Conservation (phyloP, 371 early-diverging fungal species). For the Smittium mucronatum region DNA sequence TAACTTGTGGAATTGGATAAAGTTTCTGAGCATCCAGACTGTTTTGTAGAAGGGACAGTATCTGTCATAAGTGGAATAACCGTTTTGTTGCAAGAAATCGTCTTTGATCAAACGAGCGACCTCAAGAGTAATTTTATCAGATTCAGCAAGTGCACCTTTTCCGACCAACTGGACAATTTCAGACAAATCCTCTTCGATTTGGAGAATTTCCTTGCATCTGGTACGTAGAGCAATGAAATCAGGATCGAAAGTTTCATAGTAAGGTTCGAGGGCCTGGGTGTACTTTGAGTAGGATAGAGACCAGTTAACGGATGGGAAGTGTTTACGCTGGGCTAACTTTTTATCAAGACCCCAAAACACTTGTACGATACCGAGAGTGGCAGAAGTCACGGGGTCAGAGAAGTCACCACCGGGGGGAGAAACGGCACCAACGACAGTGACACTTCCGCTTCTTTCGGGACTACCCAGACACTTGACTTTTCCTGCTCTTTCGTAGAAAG, state of each 20-base stretch:
- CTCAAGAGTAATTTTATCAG: conserved; percentile 98
- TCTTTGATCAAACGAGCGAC: conserved; percentile 98
- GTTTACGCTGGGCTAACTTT: conserved; percentile 99
- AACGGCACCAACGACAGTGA: conserved; percentile 99
- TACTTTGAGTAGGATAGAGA: conserved; percentile 98
- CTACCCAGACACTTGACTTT: conserved; percentile 93
- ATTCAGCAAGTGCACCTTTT: conserved; percentile 94
- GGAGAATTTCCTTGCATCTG: conserved; percentile 96
- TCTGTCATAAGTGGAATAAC: conserved; percentile 98
- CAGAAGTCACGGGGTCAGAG: conserved; percentile 98
- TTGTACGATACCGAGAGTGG: conserved; percentile 99
- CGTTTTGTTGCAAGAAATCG: conserved; percentile 99
- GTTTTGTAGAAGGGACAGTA: conserved; percentile 99
- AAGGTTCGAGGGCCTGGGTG: conserved; percentile 90
- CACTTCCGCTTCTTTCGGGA: conserved; percentile 89
- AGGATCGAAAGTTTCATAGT: conserved; percentile 89
- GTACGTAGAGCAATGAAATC: conserved; percentile 87
- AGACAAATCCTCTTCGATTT: conserved; percentile 96
- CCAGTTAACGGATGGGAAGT: conserved; percentile 99
- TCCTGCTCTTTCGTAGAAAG: conserved; percentile 99
- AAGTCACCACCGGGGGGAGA: conserved; percentile 99
- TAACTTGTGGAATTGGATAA: conserved; percentile 92
- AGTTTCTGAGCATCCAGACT: conserved; percentile 95
- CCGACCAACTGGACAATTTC: conserved; percentile 99
- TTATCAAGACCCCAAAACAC: conserved; percentile 99